Evolutionary conservation across 2,329 filamentous ascomycete species (phyloP), one percentile per base, ranked within the genome.

Genomic region (Cytospora leucostoma): DNA sequence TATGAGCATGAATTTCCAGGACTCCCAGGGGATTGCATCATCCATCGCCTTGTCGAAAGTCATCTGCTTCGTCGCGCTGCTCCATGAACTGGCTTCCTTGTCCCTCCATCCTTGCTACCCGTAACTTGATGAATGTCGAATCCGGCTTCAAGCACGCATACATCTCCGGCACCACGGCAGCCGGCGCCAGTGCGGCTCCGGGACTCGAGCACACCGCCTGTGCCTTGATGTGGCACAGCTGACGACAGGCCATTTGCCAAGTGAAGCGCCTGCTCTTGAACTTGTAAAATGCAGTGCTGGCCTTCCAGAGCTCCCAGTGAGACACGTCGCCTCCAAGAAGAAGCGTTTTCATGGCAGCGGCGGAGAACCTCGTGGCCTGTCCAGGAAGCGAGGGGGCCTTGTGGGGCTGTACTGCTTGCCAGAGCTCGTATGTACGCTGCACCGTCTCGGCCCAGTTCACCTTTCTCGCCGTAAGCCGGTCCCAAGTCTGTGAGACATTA

Each of bases 231-330:
- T 71, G 71, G 8, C 75, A 78, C 2, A 85, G 74, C 68, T 85
- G 82, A 1, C 71, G 73, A 0, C 83, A 83, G 0, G 78, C 78
- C 65, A 85, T 76, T 12, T 71, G 71, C 81, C 82, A 86, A 1
- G 75, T 69, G 59, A 85, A 79, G 0, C 50, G 67, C 0, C 71
- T 62, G 0, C 57, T 64, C 0, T 4, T 63, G 0, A 64, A 57
- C 66, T 77, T 74, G 40, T 72, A 76, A 69, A 83, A 85, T 4
- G 76, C 71, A 4, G 73, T 74, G 1, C 82, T 84, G 0, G 83
- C 84, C 63, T 83, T 82, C 17, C 85, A 71, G 3, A 83, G 70
- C 3, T 77, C 74, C 82, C 82, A 86, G 4, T 67, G 70, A 33
- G 75, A 78, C 12, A 75, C 60, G 1, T 74, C 72, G 1, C 69